phyloP scores from a whole-genome alignment of 257 asterid species.

The Anisodus acutangulus region DNA sequence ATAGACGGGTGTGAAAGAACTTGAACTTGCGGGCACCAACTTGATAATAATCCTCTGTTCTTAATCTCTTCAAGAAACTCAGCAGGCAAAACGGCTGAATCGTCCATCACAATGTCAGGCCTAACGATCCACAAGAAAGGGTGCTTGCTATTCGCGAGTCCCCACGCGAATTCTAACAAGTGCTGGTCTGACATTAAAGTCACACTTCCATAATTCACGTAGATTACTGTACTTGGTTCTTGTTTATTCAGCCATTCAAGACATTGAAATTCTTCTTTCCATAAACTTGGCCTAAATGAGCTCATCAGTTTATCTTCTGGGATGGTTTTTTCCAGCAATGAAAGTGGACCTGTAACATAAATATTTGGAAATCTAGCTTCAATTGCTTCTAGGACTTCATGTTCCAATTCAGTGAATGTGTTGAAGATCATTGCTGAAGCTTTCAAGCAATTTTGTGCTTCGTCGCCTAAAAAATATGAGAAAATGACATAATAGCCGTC shows the following conservation, averaged over 20 bases:
- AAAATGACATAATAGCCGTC: too few species aligned
- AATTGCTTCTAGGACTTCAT: not conserved
- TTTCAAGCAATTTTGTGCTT: not conserved
- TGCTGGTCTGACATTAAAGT: not conserved
- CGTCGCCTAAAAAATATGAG: not conserved
- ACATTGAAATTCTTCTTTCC: conserved; percentile 13
- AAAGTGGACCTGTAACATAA: not conserved
- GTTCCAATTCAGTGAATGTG: not conserved
- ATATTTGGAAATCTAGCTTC: not conserved
- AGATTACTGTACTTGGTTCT: not conserved
- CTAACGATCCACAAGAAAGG: not conserved
- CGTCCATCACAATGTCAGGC: not conserved
- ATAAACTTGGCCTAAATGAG: not conserved
- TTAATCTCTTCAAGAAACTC: conserved; percentile 14
- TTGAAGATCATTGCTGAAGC: not conserved
- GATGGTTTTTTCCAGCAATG: not conserved
- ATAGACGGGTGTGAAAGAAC: not conserved
- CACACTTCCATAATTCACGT: not conserved
- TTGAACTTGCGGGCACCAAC: not conserved
- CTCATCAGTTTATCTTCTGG: not conserved
- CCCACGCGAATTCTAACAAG: not conserved
- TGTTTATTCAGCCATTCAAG: not conserved
- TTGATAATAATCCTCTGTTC: not conserved
- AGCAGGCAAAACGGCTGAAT: not conserved
- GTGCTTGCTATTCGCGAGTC: not conserved